These are phyloP conservation scores for Picocystis sp. DNA, from an alignment of 163 green algal genomes.

Conservation along the genomic window DNA sequence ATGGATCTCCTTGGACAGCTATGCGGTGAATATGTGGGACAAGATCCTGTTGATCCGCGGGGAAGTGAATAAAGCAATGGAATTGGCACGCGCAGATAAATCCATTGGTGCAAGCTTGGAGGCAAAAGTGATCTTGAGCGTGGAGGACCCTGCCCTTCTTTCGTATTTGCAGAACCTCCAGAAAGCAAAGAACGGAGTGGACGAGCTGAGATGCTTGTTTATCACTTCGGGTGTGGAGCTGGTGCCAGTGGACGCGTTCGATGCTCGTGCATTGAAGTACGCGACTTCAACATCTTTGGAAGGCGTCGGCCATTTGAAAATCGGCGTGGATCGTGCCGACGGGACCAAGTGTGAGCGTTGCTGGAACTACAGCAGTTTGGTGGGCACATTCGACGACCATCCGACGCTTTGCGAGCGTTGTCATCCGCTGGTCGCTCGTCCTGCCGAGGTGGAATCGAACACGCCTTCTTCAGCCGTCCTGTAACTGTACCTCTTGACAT, in stretches of 20 bases:
- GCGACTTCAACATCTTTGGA: constrained; percentile 22
- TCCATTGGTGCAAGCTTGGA: constrained; percentile 66
- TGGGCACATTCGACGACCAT: constrained; percentile 5
- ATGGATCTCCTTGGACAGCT: constrained; percentile 2
- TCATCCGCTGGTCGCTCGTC: constrained; percentile 1
- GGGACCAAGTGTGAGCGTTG: constrained; percentile 82
- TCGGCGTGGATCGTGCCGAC: constrained; percentile 52
- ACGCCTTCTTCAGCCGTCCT: too few species aligned
- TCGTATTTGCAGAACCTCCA: constrained; percentile 33
- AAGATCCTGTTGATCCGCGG: constrained; percentile 27
- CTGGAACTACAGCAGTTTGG: constrained; percentile 65
- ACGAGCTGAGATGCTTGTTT: constrained; percentile 73
- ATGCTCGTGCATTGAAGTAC: constrained; percentile 17
- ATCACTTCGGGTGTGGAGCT: constrained; percentile 57
- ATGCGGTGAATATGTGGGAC: constrained; percentile 17
- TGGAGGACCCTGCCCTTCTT: constrained; percentile 26
- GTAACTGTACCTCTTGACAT: too few species aligned
- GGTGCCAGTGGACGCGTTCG: constrained; percentile 10
- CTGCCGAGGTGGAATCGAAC: too few species aligned
- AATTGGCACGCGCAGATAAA: constrained; percentile 36
- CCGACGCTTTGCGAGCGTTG: constrained; percentile 1
- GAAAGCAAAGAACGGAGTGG: constrained; percentile 42
- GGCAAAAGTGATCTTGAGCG: constrained; percentile 51
- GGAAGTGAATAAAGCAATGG: constrained; percentile 44
- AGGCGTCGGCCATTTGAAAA: constrained; percentile 30